Conservation (phyloP, 2,329 filamentous ascomycete genomes). For the Aspergillus puulaauensis region DNA sequence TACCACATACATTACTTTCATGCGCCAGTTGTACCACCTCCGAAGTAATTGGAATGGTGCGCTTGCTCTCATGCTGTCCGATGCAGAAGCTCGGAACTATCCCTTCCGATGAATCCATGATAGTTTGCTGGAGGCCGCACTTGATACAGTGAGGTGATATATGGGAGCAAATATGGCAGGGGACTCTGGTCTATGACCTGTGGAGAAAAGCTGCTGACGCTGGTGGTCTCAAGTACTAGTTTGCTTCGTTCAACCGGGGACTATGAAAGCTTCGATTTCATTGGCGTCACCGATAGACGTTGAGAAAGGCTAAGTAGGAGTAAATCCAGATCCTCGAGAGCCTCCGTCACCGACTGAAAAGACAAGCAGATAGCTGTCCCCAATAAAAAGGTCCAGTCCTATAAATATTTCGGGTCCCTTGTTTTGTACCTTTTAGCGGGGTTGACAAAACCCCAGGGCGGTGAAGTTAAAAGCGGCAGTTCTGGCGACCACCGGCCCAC, state of each 20-base stretch:
- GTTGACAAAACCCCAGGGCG: slow-evolving; percentile 29
- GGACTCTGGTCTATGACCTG: not conserved
- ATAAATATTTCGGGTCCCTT: slow-evolving; percentile 4
- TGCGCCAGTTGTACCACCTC: slow-evolving; percentile 56
- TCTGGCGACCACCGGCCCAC: slow-evolving; percentile 29
- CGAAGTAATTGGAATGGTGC: slow-evolving; percentile 49
- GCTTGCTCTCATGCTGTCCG: slow-evolving; percentile 61
- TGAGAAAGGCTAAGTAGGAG: not conserved
- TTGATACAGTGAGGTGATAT: not conserved
- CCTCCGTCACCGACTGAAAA: not conserved
- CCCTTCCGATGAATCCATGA: slow-evolving; percentile 38
- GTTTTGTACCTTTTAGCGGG: slow-evolving; percentile 27
- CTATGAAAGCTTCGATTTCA: not conserved
- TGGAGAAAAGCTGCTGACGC: not conserved
- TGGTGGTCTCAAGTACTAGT: slow-evolving; percentile 11
- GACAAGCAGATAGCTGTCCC: not conserved
- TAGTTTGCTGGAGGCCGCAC: not conserved
- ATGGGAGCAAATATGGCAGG: not conserved
- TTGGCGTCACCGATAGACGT: not conserved
- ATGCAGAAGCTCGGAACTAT: slow-evolving; percentile 55
- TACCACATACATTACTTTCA: slow-evolving; percentile 51
- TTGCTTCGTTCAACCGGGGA: slow-evolving; percentile 7
- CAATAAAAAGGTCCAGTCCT: not conserved
- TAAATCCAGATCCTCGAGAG: not conserved
- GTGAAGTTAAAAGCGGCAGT: slow-evolving; percentile 23